Conservation (phyloP, 139 green algal genomes). For the Micractinium conductrix region DNA sequence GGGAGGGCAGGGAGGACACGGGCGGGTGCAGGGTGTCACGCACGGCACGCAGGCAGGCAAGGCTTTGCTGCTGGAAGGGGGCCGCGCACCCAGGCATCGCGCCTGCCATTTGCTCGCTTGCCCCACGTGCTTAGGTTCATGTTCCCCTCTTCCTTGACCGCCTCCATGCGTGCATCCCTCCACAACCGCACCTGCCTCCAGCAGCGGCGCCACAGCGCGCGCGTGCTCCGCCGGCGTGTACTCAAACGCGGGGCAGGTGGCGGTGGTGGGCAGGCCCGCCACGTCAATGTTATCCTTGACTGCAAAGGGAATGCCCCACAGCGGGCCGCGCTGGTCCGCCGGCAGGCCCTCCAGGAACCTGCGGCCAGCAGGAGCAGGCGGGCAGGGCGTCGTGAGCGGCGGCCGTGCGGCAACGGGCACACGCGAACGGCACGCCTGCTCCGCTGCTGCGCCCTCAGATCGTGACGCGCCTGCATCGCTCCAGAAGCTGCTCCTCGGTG, state of each 20-base stretch:
- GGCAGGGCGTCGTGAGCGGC: background rate
- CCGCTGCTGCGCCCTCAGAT: background rate
- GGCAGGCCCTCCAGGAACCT: constrained; percentile 57
- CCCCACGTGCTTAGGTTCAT: background rate
- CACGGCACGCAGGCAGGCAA: background rate
- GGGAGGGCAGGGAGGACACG: background rate
- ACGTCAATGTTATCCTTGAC: constrained; percentile 91
- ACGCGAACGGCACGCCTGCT: background rate
- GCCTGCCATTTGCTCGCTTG: no score
- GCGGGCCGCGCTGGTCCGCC: constrained; percentile 36
- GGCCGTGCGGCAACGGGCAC: background rate
- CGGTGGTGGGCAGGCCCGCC: constrained; percentile 69
- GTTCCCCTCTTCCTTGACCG: background rate
- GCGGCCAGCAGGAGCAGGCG: background rate
- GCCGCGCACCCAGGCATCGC: no score
- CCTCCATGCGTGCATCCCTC: background rate
- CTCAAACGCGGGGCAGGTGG: constrained; percentile 68
- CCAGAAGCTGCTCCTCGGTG: constrained; percentile 41
- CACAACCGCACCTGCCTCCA: constrained; percentile 52
- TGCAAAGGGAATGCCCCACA: constrained; percentile 79
- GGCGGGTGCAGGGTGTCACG: no score
- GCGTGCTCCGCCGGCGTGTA: constrained; percentile 57
- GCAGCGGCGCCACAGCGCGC: constrained; percentile 55
- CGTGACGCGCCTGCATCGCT: constrained; percentile 34
- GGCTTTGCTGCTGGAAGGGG: no score